Base-by-base conservation (phyloP, 352 stramenopile species). In the Phytophthora lateralis region DNA sequence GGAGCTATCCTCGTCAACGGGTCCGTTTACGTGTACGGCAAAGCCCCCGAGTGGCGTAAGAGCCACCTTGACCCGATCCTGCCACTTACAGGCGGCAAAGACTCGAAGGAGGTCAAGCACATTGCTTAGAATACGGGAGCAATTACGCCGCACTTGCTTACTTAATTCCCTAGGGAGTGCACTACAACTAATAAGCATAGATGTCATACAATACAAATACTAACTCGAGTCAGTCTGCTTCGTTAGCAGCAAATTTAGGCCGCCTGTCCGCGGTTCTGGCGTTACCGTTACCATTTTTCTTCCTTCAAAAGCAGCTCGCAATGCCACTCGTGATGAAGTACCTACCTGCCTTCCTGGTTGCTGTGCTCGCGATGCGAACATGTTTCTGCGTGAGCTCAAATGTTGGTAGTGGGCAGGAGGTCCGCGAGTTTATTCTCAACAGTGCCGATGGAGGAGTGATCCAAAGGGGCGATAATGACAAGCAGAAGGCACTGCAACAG, bases 11-110 rank as follows among this genome's bases (percentile, higher is more conserved):
- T 95, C 20, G 86, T 95, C n/a, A 93, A 93, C 61, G 65, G 68
- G 5, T 91, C 86, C 10, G 86, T 93, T 24, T 95, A 92, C 60
- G 63, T 80, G 2, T 95, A 93, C 58, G 78, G 83, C 44, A 89
- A 75, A 38, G 80, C 82, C 7, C 79, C 81, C 0, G 55, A 73
- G 26, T 87, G 78, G 68, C 35, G 34, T 27, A 69, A 69, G 44
- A 38, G 41, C 29, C 47, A 66, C 17, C 41, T 60, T 15, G 48
- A 66, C 15, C 53, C 60, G 30, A 53, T 72, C 9, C 21, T 76
- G 43, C 66, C 66, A 47, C 37, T 66, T 7, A 57, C 38, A 9
- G 18, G 20, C 26, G 37, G 17, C 29, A 64, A 67, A 27, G 41
- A 62, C 18, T 24, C 35, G 1, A 69, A 68, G 27, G 54, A 66